Evolutionary conservation across 768 basidiomycete species (phyloP).

Genomic region (Trametopsis cervina): DNA sequence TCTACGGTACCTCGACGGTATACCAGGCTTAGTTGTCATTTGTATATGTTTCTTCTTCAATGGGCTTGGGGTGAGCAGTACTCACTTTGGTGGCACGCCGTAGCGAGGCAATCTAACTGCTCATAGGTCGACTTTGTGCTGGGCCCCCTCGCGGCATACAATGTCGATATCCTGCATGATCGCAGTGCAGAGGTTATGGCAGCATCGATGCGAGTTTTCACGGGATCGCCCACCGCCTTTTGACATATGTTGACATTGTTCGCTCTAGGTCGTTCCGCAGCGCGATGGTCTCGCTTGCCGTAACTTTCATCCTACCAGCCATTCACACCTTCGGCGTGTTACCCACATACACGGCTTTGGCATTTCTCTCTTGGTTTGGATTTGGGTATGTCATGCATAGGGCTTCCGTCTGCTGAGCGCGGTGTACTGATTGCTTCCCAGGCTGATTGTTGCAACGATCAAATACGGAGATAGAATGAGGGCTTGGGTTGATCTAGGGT

Average conservation of each 20-base stretch:
- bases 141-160: constrained; percentile 48
- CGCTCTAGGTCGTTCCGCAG: constrained; percentile 44
- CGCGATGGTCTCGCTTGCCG: constrained; percentile 35
- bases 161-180: constrained; percentile 51
- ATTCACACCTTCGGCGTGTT: constrained; percentile 48
- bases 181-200: constrained; percentile 62
- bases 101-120: not conserved
- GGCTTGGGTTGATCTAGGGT: constrained; percentile 50
- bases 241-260: no score
- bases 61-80: constrained; percentile 48
- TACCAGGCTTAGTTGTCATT: constrained; percentile 41
- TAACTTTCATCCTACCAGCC: constrained; percentile 44
- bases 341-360: constrained; percentile 39
- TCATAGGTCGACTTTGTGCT: constrained; percentile 49
- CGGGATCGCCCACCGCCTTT: no score
- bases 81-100: not conserved
- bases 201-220: constrained; percentile 43
- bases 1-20: constrained; percentile 44
- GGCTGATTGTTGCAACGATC: not conserved
- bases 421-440: no score
- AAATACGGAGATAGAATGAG: constrained; percentile 50
- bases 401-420: not conserved
- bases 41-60: constrained; percentile 55
- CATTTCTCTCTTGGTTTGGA: constrained; percentile 41
- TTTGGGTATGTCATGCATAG: constrained; percentile 38